Evolutionary conservation across 2,329 filamentous ascomycete species (phyloP), one percentile per base, ranked within the genome.

Genomic region (Pezicula neosporulosa): DNA sequence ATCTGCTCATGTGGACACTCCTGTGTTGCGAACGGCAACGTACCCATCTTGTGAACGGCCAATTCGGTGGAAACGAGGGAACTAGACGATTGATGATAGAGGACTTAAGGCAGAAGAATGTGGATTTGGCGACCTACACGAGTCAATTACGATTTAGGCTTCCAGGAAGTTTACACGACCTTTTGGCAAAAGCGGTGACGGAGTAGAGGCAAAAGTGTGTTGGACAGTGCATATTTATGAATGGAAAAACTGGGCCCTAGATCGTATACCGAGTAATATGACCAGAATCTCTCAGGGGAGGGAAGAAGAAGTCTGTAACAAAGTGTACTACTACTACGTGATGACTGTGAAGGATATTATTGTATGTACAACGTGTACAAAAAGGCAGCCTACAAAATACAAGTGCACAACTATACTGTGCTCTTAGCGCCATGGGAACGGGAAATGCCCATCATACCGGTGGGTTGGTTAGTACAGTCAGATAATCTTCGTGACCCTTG

Each of bases 1-100:
- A 93, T 69, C 77, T 97, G 56, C 80, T 99, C 56, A 87, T 96
- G 74, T 97, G 94, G 94, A 90, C 90, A 46, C 90, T 99, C 59
- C 81, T 87, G 39, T 91, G 89, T 72, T 95, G 92, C 70, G 86
- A 87, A 46, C 81, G 85, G 51, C 87, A 96, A 70, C 82, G 89
- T 56, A 85, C 88, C 61, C 76, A 85, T 55, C 77, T 95, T 44
- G 78, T 80, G 50, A 80, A 77, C 52, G 85, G 86, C 27, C 81
- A 86, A 61, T 97, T 87, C 69, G 90, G 87, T 60, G 86, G 82
- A 56, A 86, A 87, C 69, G 83, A 85, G 64, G 80, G 80, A 50
- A 86, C 78, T 57, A 76, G 78, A 65, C 77, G 72, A 66, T 72
- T 75, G 68, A 80, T 90, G 71, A 83, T 86, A 47, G 83, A 87